These are phyloP conservation scores for Monosporascus sp. DNA, from an alignment of 2,329 filamentous ascomycete genomes.

Conservation along the genomic window DNA sequence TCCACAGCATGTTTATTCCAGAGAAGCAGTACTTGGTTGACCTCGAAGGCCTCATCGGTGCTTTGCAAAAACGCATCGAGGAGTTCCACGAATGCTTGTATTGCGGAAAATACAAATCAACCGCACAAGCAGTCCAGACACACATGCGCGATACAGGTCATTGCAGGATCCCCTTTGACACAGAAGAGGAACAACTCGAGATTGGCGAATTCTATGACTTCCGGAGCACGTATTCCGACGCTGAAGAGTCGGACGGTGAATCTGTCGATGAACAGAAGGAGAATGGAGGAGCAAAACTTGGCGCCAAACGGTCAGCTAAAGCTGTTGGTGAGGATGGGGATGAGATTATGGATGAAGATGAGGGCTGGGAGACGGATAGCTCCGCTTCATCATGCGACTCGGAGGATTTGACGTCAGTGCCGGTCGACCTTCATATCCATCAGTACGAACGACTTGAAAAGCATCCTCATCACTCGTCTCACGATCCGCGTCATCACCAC, in stretches of 20 bases:
- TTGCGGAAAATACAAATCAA: slow-evolving; percentile 79
- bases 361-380: slow-evolving; percentile 94
- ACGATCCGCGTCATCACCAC: slow-evolving; percentile 66
- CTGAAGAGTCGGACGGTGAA: slow-evolving; percentile 57
- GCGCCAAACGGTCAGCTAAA: slow-evolving; percentile 51
- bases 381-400: slow-evolving; percentile 85
- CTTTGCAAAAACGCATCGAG: slow-evolving; percentile 75
- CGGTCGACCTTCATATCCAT: slow-evolving; percentile 65
- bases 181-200: slow-evolving; percentile 84
- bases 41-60: slow-evolving; percentile 71
- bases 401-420: slow-evolving; percentile 74
- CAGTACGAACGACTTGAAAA: slow-evolving; percentile 68
- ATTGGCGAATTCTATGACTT: slow-evolving; percentile 98
- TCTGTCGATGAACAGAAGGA: slow-evolving; percentile 42
- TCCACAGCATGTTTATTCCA: slow-evolving; percentile 93
- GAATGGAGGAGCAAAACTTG: slow-evolving; percentile 64
- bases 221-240: slow-evolving; percentile 88
- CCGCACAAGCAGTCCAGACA: slow-evolving; percentile 76
- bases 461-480: slow-evolving; percentile 70
- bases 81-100: slow-evolving; percentile 80
- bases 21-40: slow-evolving; percentile 81
- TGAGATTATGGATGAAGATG: slow-evolving; percentile 55
- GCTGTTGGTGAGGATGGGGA: slow-evolving; percentile 47
- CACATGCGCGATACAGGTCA: slow-evolving; percentile 97
- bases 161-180: slow-evolving; percentile 91